Conservation (phyloP, 1,139 yeast genomes). For the Kodamaea fungicola region DNA sequence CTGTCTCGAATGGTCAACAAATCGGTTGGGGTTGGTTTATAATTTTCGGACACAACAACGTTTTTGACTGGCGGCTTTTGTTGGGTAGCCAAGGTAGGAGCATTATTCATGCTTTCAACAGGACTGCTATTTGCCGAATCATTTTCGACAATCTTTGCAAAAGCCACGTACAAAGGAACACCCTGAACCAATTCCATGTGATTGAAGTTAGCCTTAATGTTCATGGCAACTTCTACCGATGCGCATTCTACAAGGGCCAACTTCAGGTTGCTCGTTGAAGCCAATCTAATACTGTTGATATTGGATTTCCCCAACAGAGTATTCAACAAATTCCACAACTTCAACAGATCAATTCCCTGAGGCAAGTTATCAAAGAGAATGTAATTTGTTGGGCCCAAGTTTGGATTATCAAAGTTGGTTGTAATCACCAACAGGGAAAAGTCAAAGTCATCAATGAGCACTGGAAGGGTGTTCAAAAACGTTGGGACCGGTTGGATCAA, state of each 20-base stretch:
- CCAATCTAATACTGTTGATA: slow-evolving; percentile 51
- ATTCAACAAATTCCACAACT: slow-evolving; percentile 32
- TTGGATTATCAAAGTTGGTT: slow-evolving; percentile 64
- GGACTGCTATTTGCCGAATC: slow-evolving; percentile 6
- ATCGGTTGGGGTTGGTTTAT: slow-evolving; percentile 22
- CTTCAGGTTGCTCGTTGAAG: slow-evolving; percentile 37
- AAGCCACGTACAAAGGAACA: slow-evolving; percentile 57
- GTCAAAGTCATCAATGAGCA: slow-evolving; percentile 52
- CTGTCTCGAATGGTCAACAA: slow-evolving; percentile 22
- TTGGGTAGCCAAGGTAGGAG: neutral
- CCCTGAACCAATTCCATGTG: slow-evolving; percentile 84
- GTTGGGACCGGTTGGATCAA: slow-evolving; percentile 2
- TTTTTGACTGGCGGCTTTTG: slow-evolving; percentile 2
- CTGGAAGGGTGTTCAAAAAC: slow-evolving; percentile 4
- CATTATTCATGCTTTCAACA: slow-evolving; percentile 6
- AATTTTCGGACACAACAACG: slow-evolving; percentile 2
- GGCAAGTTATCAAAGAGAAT: slow-evolving; percentile 79
- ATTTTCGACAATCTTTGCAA: slow-evolving; percentile 53
- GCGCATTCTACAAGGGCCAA: slow-evolving; percentile 73
- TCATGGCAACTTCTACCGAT: slow-evolving; percentile 69
- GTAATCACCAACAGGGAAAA: slow-evolving; percentile 40
- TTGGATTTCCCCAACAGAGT: slow-evolving; percentile 17
- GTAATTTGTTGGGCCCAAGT: slow-evolving; percentile 73
- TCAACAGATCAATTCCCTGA: slow-evolving; percentile 33
- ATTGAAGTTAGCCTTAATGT: slow-evolving; percentile 70